Conservation (phyloP, 2,329 filamentous ascomycete genomes). For the Macroventuria anomochaeta region DNA sequence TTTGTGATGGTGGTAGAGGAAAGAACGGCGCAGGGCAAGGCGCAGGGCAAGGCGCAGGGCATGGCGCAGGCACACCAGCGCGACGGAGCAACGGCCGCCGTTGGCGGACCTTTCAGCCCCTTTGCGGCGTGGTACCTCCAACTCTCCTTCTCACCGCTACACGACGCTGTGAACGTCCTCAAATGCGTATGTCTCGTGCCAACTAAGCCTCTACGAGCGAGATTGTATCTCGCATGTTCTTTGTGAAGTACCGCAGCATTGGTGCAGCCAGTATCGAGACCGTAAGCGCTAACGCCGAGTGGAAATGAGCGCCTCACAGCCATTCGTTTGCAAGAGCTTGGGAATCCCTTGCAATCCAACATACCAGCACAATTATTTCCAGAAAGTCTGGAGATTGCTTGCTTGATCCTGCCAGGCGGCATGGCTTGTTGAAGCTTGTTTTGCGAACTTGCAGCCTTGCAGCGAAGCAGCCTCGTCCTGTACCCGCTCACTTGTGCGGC, state of each 20-base stretch:
- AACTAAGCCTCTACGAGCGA: neutral
- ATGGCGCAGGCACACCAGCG: neutral
- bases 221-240: neutral
- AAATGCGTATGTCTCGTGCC: neutral
- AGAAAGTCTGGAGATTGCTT: conserved; percentile 5
- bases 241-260: neutral
- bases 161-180: neutral
- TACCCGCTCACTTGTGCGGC: neutral
- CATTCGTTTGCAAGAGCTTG: conserved; percentile 1
- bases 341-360: neutral
- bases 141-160: conserved; percentile 1
- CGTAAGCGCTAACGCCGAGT: conserved; percentile 1
- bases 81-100: too few relatives aligned
- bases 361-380: neutral
- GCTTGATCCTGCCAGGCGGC: conserved; percentile 10
- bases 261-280: neutral
- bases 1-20: neutral
- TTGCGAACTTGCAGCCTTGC: neutral
- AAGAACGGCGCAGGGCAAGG: neutral
- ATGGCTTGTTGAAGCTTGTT: neutral
- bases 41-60: neutral
- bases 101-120: too few relatives aligned
- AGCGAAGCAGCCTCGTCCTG: conserved; percentile 1
- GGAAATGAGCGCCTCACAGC: conserved; percentile 5
- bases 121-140: neutral